Evolutionary conservation across 1,284 basidiomycete species (phyloP).

Genomic region (Caloboletus firmus): DNA sequence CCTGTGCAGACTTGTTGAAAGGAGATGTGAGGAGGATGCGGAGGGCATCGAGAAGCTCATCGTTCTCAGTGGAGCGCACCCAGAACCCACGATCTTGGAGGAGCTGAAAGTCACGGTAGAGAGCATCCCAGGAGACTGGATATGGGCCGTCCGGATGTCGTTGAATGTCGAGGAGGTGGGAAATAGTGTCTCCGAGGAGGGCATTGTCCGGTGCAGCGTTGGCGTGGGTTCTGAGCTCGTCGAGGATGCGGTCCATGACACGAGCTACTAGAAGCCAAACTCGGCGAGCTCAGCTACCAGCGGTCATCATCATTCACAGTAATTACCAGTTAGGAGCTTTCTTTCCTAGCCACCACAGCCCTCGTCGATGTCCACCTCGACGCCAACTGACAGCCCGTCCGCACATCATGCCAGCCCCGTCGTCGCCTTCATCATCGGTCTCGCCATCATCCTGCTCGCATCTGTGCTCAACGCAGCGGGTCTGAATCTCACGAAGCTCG

Average conservation of each 20-base stretch:
- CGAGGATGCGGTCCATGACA: constrained; percentile 30
- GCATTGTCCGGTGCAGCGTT: constrained; percentile 7
- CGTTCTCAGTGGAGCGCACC: constrained; percentile 34
- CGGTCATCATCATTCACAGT: no score
- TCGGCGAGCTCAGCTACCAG: not conserved
- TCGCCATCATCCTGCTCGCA: constrained; percentile 74
- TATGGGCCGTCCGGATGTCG: constrained; percentile 18
- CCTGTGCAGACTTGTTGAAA: constrained; percentile 3
- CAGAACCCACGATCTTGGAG: constrained; percentile 36
- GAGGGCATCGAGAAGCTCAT: constrained; percentile 34
- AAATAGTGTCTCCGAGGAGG: constrained; percentile 26
- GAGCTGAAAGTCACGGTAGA: constrained; percentile 27
- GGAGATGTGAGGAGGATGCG: constrained; percentile 18
- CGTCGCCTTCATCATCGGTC: constrained; percentile 76
- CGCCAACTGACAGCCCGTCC: constrained; percentile 29
- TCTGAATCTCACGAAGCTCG: constrained; percentile 80
- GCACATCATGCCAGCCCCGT: constrained; percentile 56
- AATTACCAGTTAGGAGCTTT: no score
- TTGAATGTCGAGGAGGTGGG: constrained; percentile 22
- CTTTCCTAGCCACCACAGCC: constrained; percentile 6
- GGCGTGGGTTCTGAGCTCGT: constrained; percentile 20
- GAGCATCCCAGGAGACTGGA: constrained; percentile 27
- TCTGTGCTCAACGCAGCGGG: constrained; percentile 84
- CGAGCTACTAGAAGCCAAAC: not conserved
- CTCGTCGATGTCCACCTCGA: constrained; percentile 20